A percentile compares a stretch with the other conserved stretches of the same genome.
phyloP scores from a whole-genome alignment of 192 early-diverging fungal species.

The Umbelopsis isabellina region DNA sequence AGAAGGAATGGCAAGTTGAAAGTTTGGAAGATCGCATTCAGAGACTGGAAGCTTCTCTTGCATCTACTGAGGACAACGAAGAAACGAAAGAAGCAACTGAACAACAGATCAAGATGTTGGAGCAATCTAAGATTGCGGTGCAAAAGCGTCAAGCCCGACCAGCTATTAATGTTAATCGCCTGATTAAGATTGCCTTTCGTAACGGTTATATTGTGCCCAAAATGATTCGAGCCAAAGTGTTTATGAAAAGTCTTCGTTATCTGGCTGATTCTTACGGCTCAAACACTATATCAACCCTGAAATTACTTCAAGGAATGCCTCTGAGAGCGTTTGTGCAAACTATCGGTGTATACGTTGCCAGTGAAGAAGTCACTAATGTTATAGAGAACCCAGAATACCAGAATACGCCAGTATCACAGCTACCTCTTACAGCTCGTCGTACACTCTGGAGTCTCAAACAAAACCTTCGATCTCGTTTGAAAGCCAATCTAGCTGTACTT shows the following conservation, averaged over 20 bases:
- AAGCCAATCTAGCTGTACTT: neutral
- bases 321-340: neutral
- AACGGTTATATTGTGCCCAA: conserved; percentile 8
- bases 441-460: neutral
- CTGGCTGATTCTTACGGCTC: neutral
- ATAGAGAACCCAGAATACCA: neutral
- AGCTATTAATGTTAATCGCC: neutral
- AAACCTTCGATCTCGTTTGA: neutral
- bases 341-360: neutral
- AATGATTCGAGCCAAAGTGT: conserved; percentile 13
- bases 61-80: neutral
- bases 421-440: neutral
- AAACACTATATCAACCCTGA: neutral
- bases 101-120: neutral
- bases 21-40: conserved; percentile 1
- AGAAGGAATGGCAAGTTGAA: neutral
- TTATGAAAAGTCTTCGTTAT: conserved; percentile 8
- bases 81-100: neutral
- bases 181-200: neutral
- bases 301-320: neutral
- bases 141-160: neutral
- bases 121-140: neutral
- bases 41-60: neutral
- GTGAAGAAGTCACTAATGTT: neutral
- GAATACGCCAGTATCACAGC: neutral